Base-by-base conservation (phyloP, 805 yeast genomes). In the Wickerhamiella slavikovae region DNA sequence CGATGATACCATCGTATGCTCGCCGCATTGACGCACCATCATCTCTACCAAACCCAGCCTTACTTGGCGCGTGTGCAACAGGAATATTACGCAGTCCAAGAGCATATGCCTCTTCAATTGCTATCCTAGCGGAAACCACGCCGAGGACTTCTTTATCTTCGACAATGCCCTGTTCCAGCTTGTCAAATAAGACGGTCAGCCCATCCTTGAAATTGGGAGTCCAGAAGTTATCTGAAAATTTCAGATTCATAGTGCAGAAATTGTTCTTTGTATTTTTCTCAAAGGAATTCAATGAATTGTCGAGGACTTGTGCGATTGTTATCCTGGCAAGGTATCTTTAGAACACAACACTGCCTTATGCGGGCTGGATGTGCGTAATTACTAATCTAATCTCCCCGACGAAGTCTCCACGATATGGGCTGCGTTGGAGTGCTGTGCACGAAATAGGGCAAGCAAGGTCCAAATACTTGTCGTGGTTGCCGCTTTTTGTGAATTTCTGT, bases 71-170 rank as follows among this genome's bases (percentile, higher is more conserved):
- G 21, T 56, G 52, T 19, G 46, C 44, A 8, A 36, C 39, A 2
- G 55, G 55, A 8, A 66, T 46, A 3, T 55, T 51, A 22, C 53
- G 49, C 27, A 79, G 53, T 26, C 62, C 63, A 18, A 53, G 50
- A 2, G 91, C 92, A 41, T 74, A 75, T 2, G 57, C 48, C 14
- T 59, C 61, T 45, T 79, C 93, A 46, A 65, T 67, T 12, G 73
- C 82, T 66, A 76, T 74, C 37, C 89, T 53, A 13, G 71, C 62
- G 18, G 66, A 60, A 43, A 77, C 75, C 25, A 78, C 49, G 14
- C 62, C 62, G 11, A 75, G 57, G 38, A 73, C 70, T 45, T 75
- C 75, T 19, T 66, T 68, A 45, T 76, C 73, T 47, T 79, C 91
- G 19, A 55, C 58, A 31, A 73, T 58, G 0, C 91, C 89, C 38